Base-by-base conservation (phyloP, 257 asterid genomes). In the Fraxinus anomala region DNA sequence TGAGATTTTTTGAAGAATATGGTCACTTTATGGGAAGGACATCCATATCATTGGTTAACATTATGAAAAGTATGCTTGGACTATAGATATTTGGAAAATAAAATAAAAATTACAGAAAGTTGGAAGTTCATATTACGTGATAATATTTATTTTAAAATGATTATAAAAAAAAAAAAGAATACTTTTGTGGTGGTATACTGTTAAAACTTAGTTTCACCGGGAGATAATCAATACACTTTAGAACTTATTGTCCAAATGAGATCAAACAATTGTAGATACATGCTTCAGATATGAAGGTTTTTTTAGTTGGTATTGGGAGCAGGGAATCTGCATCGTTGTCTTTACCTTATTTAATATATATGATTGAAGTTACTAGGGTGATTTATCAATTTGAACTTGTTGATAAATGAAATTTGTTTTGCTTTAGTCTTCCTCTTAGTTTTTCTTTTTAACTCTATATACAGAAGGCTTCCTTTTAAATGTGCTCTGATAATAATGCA, bases 221-320 rank as follows among this genome's bases (percentile, higher is more conserved):
- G 19, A 47, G n/a, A 47, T 47, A 47, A 54, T 54, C 12, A 19
- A 54, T 54, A 24, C 23, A 54, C 26, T 54, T 23, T 21, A 9
- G 31, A 73, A 42, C 63, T 24, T 14, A 2, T 13, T 26, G 40
- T 6, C 19, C 68, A 61, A 1, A 9, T 61, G 68, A 61, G 66
- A 56, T n/a, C 12, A n/a, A 56, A 5, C 13, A 36, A 23, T 33
- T 16, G 59, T 37, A n/a, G 36, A 68, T 26, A 44, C 36, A 30
- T 73, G 3, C 78, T 79, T 44, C 69, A 33, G 69, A 40, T 40
- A 40, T 40, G 49, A 40, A 13, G 49, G 49, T 40, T 40, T 40
- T 63, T 49, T 5, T 28, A 4, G 4, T 14, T 16, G 61, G 61
- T 17, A 49, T 49, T 49, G 61, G 21, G 61, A 49, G 59, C 21